Evolutionary conservation across 371 early-diverging fungal species (phyloP), one percentile per base, ranked within the genome.

Genomic region (Mortierella sp.): DNA sequence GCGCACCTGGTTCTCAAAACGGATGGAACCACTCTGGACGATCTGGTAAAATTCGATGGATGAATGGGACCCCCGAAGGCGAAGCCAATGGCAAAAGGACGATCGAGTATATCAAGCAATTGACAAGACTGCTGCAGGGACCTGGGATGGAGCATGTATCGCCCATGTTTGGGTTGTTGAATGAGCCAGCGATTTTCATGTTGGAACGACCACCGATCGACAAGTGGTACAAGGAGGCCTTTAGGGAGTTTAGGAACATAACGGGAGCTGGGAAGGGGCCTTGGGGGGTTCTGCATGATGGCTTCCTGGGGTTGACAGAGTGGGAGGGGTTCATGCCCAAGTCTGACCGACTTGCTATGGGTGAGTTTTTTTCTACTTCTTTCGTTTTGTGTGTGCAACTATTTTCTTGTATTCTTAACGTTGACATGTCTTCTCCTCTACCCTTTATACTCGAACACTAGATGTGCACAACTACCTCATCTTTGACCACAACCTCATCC

Each of bases 1-100:
- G 94, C 0, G 93, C 93, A 5, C 96, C 96, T 0, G 95, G 95
- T 0, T 95, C 95, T 9, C 96, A 96, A 81, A 95, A 95, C 72
- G 95, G 95, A 21, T 95, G 94, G 90, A 94, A 95, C 74, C 94
- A 95, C 75, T 94, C 94, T 2, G 95, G 95, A 2, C 75, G 80
- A 8, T 74, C 47, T 3, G 86, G 86, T 11, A 52, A 89, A 88
- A 75, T 81, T 28, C 63, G 86, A 75, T 88, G 93, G 94, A 80
- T 93, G 89, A 82, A 86, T 47, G 87, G 87, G 0, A 80, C 87
- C 16, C 60, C 79, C 84, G 70, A 90, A 34, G 84, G 84, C 1
- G 79, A 31, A 70, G 89, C 55, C 60, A 78, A 72, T 70, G 87
- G 65, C 86, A 89, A 1, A 72, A 84, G 73, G 48, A 88, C 83